phyloP scores from a whole-genome alignment of 2,329 filamentous ascomycete genomes.

The Diaporthe vaccinii region DNA sequence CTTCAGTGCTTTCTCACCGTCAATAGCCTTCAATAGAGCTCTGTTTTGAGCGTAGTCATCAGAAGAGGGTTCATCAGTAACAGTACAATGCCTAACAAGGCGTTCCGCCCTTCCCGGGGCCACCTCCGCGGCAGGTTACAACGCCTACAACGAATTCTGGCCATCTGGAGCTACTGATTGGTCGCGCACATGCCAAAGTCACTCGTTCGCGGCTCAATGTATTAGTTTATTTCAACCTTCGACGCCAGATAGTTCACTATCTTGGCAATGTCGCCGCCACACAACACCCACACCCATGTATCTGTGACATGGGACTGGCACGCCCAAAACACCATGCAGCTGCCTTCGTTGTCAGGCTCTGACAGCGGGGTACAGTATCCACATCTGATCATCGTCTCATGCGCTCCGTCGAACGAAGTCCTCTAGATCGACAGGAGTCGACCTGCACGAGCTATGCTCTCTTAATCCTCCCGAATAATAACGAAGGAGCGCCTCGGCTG shows the following conservation, averaged over 20 bases:
- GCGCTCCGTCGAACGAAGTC: not conserved
- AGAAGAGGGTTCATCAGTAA: constrained; percentile 1
- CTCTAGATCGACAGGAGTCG: not conserved
- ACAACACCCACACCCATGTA: constrained; percentile 2
- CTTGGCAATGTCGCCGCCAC: constrained; percentile 25
- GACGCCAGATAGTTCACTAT: not conserved
- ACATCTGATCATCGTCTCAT: not conserved
- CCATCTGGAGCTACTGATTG: constrained; percentile 2
- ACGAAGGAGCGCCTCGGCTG: not conserved
- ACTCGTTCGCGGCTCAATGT: constrained; percentile 21
- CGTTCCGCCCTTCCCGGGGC: constrained; percentile 15
- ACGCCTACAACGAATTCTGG: not conserved
- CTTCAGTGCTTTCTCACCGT: not conserved
- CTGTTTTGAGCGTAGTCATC: not conserved
- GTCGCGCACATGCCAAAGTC: not conserved
- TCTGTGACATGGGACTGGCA: constrained; percentile 4
- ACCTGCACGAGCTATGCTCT: not conserved
- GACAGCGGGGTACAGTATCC: constrained; percentile 1
- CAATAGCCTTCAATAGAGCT: constrained; percentile 24
- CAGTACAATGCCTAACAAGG: not conserved
- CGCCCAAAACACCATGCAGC: constrained; percentile 3
- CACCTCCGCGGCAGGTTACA: constrained; percentile 21
- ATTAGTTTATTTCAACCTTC: constrained; percentile 23
- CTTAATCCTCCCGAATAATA: not conserved
- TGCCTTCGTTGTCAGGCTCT: not conserved